Evolutionary conservation across 2,329 filamentous ascomycete genomes (phyloP), one percentile per base, ranked within the genome.

Genomic region (Fusarium dlaminii): DNA sequence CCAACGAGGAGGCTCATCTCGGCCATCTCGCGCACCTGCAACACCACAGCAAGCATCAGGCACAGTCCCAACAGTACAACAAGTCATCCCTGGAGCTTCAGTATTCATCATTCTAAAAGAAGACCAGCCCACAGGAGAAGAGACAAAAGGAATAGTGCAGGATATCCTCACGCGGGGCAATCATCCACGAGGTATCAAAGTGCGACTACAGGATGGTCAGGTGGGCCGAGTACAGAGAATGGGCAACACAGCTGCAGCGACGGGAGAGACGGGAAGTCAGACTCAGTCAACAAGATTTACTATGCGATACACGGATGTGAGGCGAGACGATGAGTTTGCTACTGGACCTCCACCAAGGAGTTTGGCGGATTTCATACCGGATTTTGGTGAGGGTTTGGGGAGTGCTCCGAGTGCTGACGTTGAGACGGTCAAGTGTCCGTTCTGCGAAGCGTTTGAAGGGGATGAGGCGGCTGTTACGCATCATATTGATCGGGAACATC

Each of bases 181-280:
- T 75, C 93, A 96, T 77, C 92, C 92, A 6, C 87, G 92, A 15
- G 93, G 93, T 40, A 93, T 95, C 83, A 96, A 95, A 81, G 93
- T 95, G 30, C 89, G 93, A 6, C 85, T 96, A 11, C 83, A 84
- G 3, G 92, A 93, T 80, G 93, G 93, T 3, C 87, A 92, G 32
- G 89, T 96, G 6, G 93, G 93, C 5, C 85, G 93, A 22, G 93
- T 96, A 34, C 93, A 95, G 81, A 84, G 86, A 49, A 86, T 94
- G 81, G 84, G 82, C 22, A 61, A 79, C 49, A 70, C 58, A 55
- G 59, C 69, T 34, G 27, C 40, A 18, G 45, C 27, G 24, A 27
- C 20, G 29, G 48, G 34, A n/a, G 63, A 32, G 24, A 37, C 40
- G 14, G 40, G 55, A 48, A 72, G 54, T 30, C 67, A 56, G 34